Base-by-base conservation (phyloP, 1,284 basidiomycete species). In the Spongispora temasekensis region DNA sequence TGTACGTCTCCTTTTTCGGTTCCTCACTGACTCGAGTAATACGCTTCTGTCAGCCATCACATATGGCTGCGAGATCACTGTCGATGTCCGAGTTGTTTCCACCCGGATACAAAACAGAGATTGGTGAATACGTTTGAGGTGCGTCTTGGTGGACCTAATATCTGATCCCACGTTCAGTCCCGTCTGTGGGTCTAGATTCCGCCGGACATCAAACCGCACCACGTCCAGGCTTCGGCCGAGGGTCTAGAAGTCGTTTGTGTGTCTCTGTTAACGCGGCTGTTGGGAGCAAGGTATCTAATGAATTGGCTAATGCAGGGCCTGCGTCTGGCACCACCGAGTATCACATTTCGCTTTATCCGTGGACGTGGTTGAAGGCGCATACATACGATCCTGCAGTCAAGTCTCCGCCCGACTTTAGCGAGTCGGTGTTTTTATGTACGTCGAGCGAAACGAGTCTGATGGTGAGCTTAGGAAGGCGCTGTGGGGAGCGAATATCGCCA, bases 71-170 rank as follows among this genome's bases (percentile, higher is more conserved):
- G 88, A 13, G 92, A 94, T 71, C 96, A 98, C 71, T 99, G 97
- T 71, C 84, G 95, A 34, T 98, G 95, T 75, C 75, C 90, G 0
- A 77, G 86, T 54, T 98, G 95, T 75, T 97, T 93, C 71, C 97
- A 98, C 75, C 79, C 89, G 0, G 75, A 88, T 61, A 98, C 97
- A 10, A 97, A 95, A 72, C 97, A 98, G 75, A 83, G 97, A 12
- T 76, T 98, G 13, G 80, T 95, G 54, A 89, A 94, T 68, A 94
- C 96, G 0, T 93, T 90, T 63, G 86, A 91, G 61, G 94, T 91
- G 64, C 37, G 81, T 55, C 23, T 1, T 54, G 17, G 2, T 17
- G 31, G 21, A n/a, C n/a, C n/a, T 50, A 37, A 48, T 27, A 51
- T 53, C n/a, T 42, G 31, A n/a, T 15, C 28, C 56, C 30, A 55